phyloP scores from a whole-genome alignment of 1,284 basidiomycete species.

The Golubevia sp. region DNA sequence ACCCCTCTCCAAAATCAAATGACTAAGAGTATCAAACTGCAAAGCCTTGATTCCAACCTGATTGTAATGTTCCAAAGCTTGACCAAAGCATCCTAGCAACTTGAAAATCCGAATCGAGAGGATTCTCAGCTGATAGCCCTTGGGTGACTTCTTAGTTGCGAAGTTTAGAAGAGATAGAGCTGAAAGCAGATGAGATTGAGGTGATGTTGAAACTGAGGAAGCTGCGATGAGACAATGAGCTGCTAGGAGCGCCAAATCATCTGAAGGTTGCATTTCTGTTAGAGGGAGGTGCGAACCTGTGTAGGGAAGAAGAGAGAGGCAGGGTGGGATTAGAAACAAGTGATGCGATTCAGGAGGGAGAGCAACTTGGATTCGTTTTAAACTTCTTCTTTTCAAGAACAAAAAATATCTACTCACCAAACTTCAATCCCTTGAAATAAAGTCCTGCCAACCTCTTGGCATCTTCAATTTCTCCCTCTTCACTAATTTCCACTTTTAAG shows the following conservation, averaged over 20 bases:
- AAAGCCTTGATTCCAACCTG: conserved; percentile 27
- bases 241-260: conserved; percentile 78
- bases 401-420: too few species aligned
- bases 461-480: too few species aligned
- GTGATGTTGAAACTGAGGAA: too few species aligned
- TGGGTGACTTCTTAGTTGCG: conserved; percentile 22
- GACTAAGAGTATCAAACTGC: conserved; percentile 30
- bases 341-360: too few species aligned
- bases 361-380: too few species aligned
- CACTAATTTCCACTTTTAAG: too few species aligned
- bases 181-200: conserved; percentile 1
- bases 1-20: conserved; percentile 17
- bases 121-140: conserved; percentile 40
- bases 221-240: conserved; percentile 72
- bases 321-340: too few species aligned
- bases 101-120: conserved; percentile 28
- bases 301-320: too few species aligned
- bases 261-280: conserved; percentile 83
- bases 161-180: conserved; percentile 22
- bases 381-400: too few species aligned
- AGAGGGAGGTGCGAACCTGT: conserved; percentile 67
- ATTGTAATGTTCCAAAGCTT: conserved; percentile 1
- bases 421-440: too few species aligned
- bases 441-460: too few species aligned
- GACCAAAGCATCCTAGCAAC: conserved; percentile 9